These are phyloP conservation scores for Scheffersomyces illinoinensis DNA, from an alignment of 1,139 yeast species.

Conservation along the genomic window DNA sequence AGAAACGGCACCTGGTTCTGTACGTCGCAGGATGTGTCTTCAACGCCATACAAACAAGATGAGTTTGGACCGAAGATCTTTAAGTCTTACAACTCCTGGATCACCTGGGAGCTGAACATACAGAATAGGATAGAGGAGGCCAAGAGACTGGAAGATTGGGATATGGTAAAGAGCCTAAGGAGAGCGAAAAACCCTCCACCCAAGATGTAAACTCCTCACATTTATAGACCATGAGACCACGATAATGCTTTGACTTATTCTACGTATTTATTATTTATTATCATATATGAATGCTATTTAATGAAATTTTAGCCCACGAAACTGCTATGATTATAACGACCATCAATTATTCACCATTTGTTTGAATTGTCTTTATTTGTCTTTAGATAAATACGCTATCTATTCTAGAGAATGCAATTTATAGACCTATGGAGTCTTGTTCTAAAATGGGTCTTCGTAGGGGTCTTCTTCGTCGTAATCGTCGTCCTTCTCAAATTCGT, in stretches of 20 bases:
- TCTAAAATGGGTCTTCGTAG: slow-evolving; percentile 86
- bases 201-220: not conserved
- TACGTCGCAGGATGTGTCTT: slow-evolving; percentile 11
- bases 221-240: not conserved
- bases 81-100: slow-evolving; percentile 17
- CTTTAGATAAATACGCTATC: not conserved
- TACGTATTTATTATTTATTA: not conserved
- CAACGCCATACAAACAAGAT: slow-evolving; percentile 7
- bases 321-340: not conserved
- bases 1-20: slow-evolving; percentile 37
- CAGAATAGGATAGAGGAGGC: slow-evolving; percentile 9
- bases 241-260: not conserved
- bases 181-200: not conserved
- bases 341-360: not conserved
- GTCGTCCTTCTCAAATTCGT: slow-evolving; percentile 80
- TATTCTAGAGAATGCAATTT: not conserved
- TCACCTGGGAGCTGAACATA: slow-evolving; percentile 18
- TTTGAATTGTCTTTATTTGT: not conserved
- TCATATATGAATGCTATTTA: not conserved
- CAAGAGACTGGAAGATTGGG: slow-evolving; percentile 4
- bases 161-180: not conserved
- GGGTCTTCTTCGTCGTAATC: slow-evolving; percentile 98
- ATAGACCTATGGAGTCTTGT: not conserved
- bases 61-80: slow-evolving; percentile 16
- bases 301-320: no score